Conservation (phyloP, 129 eudicot species). For the Heracleum sosnowskyi region DNA sequence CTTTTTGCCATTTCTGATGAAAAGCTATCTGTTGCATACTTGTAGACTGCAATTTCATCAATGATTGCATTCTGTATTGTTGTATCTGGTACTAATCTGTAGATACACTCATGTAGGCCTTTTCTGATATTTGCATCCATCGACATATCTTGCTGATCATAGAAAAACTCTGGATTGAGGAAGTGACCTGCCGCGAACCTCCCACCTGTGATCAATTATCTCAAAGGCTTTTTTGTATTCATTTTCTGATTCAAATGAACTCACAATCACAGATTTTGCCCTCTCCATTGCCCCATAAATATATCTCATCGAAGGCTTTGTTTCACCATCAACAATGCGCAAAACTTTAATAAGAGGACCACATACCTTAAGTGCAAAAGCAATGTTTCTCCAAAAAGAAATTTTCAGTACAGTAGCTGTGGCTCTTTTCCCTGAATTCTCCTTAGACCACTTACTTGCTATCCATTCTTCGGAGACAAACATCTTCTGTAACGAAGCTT, state of each 20-base stretch:
- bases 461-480: too few species aligned
- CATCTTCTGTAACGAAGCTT: too few species aligned
- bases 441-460: background rate
- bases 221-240: background rate
- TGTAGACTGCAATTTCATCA: background rate
- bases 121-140: background rate
- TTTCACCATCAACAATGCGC: background rate
- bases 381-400: background rate
- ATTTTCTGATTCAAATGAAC: background rate
- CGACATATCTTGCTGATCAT: background rate
- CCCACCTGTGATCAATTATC: background rate
- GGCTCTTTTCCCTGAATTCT: background rate
- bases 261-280: background rate
- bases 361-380: background rate
- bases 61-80: background rate
- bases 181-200: background rate
- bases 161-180: background rate
- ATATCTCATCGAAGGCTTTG: background rate
- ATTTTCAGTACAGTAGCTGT: background rate
- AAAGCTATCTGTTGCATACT: background rate
- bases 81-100: background rate
- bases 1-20: background rate
- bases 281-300: background rate
- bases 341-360: background rate
- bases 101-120: background rate